Conservation (phyloP, 495 filamentous ascomycete genomes). For the Diplogelasinospora grovesii region DNA sequence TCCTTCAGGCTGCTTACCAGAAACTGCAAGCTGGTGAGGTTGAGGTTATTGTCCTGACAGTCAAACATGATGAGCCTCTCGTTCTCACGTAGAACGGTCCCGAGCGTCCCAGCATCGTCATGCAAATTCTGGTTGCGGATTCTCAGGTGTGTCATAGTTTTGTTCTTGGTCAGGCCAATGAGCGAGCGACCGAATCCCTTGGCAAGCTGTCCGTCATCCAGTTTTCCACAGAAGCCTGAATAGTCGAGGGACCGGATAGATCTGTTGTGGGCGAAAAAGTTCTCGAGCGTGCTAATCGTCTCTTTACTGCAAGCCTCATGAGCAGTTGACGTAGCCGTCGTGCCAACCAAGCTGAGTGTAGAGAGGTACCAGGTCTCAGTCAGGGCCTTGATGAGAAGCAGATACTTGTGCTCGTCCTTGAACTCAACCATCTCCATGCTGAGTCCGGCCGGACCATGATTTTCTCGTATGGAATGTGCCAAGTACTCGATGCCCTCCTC, state of each 20-base stretch:
- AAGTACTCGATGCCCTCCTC: slow-evolving; percentile 64
- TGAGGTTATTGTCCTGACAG: slow-evolving; percentile 37
- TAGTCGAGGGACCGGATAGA: slow-evolving; percentile 75
- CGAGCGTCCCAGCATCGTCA: slow-evolving; percentile 44
- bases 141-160: slow-evolving; percentile 62
- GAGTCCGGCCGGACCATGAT: slow-evolving; percentile 62
- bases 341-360: slow-evolving; percentile 82
- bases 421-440: slow-evolving; percentile 83
- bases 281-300: slow-evolving; percentile 64
- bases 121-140: slow-evolving; percentile 57
- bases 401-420: slow-evolving; percentile 67
- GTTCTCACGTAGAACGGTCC: slow-evolving; percentile 34
- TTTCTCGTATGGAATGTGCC: slow-evolving; percentile 57
- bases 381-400: slow-evolving; percentile 64
- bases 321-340: slow-evolving; percentile 73
- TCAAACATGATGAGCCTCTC: slow-evolving; percentile 22
- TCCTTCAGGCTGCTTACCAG: slow-evolving; percentile 22
- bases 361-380: slow-evolving; percentile 64
- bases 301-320: slow-evolving; percentile 44
- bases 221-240: slow-evolving; percentile 80
- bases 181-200: slow-evolving; percentile 74
- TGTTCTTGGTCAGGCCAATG: slow-evolving; percentile 69
- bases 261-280: slow-evolving; percentile 71
- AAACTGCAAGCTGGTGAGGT: slow-evolving; percentile 29
- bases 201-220: slow-evolving; percentile 81